These are phyloP conservation scores for Neurospora sublineolata DNA, from an alignment of 495 filamentous ascomycete genomes.

Conservation along the genomic window DNA sequence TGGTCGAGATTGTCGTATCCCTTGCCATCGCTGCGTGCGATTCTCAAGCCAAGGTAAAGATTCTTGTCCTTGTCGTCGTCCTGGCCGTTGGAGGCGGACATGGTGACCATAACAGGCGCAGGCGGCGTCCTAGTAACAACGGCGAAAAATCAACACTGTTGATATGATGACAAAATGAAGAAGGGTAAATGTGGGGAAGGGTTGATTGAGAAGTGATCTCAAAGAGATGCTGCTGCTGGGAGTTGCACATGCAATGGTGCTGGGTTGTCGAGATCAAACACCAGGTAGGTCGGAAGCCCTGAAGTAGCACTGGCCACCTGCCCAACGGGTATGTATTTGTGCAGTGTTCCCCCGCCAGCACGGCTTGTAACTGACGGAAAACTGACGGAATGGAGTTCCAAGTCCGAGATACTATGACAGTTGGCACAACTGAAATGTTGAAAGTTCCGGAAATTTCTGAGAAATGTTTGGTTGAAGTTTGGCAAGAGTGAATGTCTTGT, in stretches of 20 bases:
- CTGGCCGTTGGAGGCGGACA: not conserved
- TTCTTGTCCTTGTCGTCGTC: constrained; percentile 4
- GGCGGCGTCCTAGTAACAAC: not conserved
- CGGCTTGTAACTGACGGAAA: not conserved
- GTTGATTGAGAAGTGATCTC: not conserved
- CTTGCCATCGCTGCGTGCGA: constrained; percentile 21
- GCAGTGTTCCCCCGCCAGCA: not conserved
- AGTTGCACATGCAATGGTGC: not conserved
- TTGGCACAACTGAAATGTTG: not conserved
- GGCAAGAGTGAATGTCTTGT: not conserved
- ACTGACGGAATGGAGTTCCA: not conserved
- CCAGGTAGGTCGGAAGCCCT: not conserved
- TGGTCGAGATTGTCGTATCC: constrained; percentile 14
- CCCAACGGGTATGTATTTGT: not conserved
- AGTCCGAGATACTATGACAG: not conserved
- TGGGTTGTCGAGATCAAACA: not conserved
- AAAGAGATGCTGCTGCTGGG: not conserved
- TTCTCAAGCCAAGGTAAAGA: constrained; percentile 16
- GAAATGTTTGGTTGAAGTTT: not conserved
- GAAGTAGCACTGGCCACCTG: not conserved
- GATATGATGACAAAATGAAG: not conserved
- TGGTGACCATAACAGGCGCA: not conserved
- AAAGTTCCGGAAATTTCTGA: not conserved
- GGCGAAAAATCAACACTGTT: not conserved
- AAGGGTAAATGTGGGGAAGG: not conserved